Conservation (phyloP, 1,284 basidiomycete species). For the Calocybe gambosa region DNA sequence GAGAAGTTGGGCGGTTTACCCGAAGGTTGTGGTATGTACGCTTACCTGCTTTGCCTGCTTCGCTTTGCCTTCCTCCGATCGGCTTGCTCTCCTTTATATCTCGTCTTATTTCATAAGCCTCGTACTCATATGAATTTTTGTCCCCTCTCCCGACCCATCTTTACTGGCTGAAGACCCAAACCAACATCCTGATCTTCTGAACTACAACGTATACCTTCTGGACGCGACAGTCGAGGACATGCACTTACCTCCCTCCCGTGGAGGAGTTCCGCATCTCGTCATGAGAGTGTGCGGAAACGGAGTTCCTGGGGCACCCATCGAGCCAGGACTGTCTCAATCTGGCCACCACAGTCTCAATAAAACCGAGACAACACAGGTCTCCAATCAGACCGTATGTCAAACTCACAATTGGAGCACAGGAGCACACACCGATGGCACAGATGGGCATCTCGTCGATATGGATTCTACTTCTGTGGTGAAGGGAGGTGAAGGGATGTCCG, state of each 20-base stretch:
- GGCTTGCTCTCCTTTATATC: background rate
- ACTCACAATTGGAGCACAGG: constrained; percentile 10
- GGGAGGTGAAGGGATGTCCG: constrained; percentile 3
- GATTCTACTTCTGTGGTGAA: constrained; percentile 22
- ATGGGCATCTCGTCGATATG: constrained; percentile 30
- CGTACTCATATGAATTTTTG: background rate
- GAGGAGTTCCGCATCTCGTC: constrained; percentile 42
- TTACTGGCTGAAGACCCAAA: background rate
- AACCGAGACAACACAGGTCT: background rate
- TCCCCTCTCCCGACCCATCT: too few relatives aligned
- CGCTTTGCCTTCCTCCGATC: background rate
- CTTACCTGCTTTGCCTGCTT: background rate
- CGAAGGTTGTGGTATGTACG: background rate
- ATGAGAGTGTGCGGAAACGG: constrained; percentile 33
- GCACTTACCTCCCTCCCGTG: constrained; percentile 20
- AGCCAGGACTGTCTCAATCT: background rate
- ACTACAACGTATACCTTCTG: constrained; percentile 86
- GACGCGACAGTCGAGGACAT: constrained; percentile 53
- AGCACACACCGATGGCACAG: constrained; percentile 31
- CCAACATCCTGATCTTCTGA: constrained; percentile 34
- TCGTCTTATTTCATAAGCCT: background rate
- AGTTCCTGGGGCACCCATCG: constrained; percentile 24
- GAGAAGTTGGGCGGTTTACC: constrained; percentile 14
- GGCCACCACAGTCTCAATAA: too few relatives aligned
- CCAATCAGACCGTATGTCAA: background rate